Evolutionary conservation across 805 yeast genomes (phyloP).

Genomic region (Saturnispora hagleri): DNA sequence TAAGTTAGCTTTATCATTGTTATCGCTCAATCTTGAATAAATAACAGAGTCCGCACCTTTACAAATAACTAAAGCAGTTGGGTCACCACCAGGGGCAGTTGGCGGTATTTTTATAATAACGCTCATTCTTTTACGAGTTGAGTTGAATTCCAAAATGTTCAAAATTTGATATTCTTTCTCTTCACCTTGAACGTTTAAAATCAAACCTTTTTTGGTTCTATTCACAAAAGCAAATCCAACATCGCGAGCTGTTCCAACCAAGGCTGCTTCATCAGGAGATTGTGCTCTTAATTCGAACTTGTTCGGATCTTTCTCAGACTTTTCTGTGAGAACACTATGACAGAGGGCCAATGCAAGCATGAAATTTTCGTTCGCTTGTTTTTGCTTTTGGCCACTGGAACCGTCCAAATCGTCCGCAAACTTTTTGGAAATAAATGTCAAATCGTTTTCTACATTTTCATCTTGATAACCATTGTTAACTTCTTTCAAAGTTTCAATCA

Average conservation of each 20-base stretch:
- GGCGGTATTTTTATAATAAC: conserved; percentile 64
- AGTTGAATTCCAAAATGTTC: conserved; percentile 68
- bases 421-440: conserved; percentile 61
- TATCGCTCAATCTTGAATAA: conserved; percentile 48
- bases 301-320: conserved; percentile 49
- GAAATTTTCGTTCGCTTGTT: conserved; percentile 57
- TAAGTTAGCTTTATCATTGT: conserved; percentile 36
- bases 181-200: conserved; percentile 61
- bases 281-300: conserved; percentile 60
- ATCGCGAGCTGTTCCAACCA: conserved; percentile 74
- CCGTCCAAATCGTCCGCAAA: conserved; percentile 57
- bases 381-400: conserved; percentile 41
- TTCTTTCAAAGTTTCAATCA: conserved; percentile 40
- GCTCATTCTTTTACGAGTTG: conserved; percentile 84
- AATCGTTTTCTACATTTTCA: conserved; percentile 40
- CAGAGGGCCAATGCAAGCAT: conserved; percentile 71
- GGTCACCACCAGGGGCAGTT: conserved; percentile 34
- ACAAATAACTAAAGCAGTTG: conserved; percentile 59
- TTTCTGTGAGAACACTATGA: conserved; percentile 69
- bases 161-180: conserved; percentile 62
- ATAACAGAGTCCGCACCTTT: conserved; percentile 83
- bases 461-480: conserved; percentile 27
- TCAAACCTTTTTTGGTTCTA: conserved; percentile 58
- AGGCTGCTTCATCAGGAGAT: conserved; percentile 82
- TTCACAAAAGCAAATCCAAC: conserved; percentile 61